A percentile compares a stretch with the other conserved stretches of the same genome.
These are phyloP conservation scores for Micractinium conductrix DNA, from an alignment of 139 green algal genomes.

Conservation along the genomic window DNA sequence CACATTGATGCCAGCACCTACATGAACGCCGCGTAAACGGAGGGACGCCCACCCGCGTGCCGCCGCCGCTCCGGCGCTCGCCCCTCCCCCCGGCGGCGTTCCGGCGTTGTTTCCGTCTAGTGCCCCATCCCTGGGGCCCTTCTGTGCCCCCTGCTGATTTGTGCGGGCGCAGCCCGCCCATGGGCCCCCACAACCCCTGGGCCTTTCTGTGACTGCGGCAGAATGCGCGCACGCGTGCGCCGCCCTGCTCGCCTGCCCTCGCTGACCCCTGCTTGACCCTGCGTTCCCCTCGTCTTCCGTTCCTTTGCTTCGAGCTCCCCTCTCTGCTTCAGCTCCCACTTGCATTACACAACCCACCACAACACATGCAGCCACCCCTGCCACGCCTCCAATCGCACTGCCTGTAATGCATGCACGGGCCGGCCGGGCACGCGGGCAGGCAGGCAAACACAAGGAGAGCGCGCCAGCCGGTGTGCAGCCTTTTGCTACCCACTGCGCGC, in stretches of 20 bases:
- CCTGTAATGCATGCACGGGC: background rate
- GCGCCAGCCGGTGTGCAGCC: background rate
- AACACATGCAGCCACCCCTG: background rate
- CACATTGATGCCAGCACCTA: slow-evolving; percentile 92
- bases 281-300: background rate
- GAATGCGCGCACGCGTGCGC: too few species aligned
- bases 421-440: background rate
- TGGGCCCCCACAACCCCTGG: too few species aligned
- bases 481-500: background rate
- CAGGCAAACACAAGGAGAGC: background rate
- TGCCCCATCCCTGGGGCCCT: too few species aligned
- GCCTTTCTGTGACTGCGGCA: too few species aligned
- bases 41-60: too few species aligned
- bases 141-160: too few species aligned
- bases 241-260: background rate
- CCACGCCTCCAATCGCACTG: background rate
- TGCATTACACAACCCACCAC: background rate
- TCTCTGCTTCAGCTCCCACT: background rate
- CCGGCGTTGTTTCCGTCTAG: too few species aligned
- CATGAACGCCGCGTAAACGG: slow-evolving; percentile 68
- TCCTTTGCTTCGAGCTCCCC: background rate
- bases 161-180: too few species aligned
- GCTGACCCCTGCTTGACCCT: background rate
- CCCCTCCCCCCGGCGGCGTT: too few species aligned
- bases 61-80: too few species aligned